Evolutionary conservation across 228 moss, liverwort and hornwort genomes (phyloP), one percentile per base, ranked within the genome.

Genomic region (Sphagnum fallax): DNA sequence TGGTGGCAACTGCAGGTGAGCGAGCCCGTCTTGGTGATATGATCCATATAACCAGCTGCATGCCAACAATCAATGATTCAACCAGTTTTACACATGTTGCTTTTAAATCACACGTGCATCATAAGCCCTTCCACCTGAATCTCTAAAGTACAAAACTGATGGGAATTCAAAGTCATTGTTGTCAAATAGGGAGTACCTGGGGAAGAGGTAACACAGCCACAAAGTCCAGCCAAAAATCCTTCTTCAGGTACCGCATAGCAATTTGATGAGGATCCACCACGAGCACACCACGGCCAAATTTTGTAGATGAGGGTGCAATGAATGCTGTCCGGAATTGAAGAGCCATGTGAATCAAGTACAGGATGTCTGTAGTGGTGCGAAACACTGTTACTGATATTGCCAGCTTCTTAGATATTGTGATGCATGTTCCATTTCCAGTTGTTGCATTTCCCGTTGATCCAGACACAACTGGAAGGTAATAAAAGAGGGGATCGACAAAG

Each of bases 401-500:
- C 51, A 97, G 68, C 47, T 80, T 80, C 8, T 52, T 58, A 58
- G 77, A 61, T 60, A 91, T 89, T 59, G 50, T 67, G 47, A 92
- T 81, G 83, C 96, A 96, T 13, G 67, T 8, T 8, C 85, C 61
- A 2, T 32, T 32, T 32, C 32, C 32, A 1, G 32, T 32, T 8
- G 8, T 16, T 16, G 16, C 16, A 16, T 16, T 32, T 32, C 32
- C 32, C 32, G 32, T 32, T 8, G 8, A 6, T 9, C 5, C 0
- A 50, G 86, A 68, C 2, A 91, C 84, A 15, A 79, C 65, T 6
- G 92, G 79, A 6, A 96, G 86, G 83, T 89, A 96, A 69, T 88
- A 96, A 74, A 96, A 96, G 16, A 96, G 82, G 11, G 96, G 96
- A 77, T 96, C 96, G 50, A 92, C 91, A 66, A 83, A 96, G 4